A percentile compares a stretch with the other conserved stretches of the same genome.
Evolutionary conservation across 768 basidiomycete genomes (phyloP).

Genomic region (Pulveroboletus ravenelii): DNA sequence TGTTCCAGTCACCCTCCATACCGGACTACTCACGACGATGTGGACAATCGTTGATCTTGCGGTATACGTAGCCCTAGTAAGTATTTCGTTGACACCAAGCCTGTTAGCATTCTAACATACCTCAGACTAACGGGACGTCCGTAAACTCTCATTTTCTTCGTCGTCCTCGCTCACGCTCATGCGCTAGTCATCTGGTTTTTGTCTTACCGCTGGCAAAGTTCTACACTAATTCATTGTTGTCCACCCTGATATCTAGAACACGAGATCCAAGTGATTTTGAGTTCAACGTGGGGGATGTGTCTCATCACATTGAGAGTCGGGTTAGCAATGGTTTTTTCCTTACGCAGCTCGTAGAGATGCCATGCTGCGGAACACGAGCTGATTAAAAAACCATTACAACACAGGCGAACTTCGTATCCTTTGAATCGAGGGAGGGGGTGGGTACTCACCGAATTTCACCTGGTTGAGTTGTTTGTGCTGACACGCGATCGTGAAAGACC

Average conservation of each 20-base stretch:
- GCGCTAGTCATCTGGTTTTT: conserved; percentile 26
- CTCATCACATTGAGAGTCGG: conserved; percentile 16
- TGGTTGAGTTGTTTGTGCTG: background rate
- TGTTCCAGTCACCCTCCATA: conserved; percentile 36
- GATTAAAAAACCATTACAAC: conserved; percentile 1
- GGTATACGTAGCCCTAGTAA: conserved; percentile 22
- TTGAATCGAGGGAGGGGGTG: conserved; percentile 13
- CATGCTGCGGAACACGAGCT: background rate
- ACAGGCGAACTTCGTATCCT: conserved; percentile 11
- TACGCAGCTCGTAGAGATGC: background rate
- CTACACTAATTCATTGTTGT: conserved; percentile 34
- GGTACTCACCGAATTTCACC: background rate
- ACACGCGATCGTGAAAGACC: conserved; percentile 3
- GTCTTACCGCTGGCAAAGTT: conserved; percentile 32
- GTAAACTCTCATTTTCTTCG: background rate
- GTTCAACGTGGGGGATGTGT: conserved; percentile 22
- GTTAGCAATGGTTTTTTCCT: conserved; percentile 10
- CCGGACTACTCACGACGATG: conserved; percentile 36
- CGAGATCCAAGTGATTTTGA: conserved; percentile 15
- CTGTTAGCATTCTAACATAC: conserved; percentile 1
- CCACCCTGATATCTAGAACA: conserved; percentile 30
- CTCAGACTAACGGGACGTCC: conserved; percentile 21
- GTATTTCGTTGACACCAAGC: background rate
- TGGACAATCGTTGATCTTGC: conserved; percentile 32
- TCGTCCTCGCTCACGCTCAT: background rate